phyloP scores from a whole-genome alignment of 257 asterid genomes.

The Solanum clarkiae region DNA sequence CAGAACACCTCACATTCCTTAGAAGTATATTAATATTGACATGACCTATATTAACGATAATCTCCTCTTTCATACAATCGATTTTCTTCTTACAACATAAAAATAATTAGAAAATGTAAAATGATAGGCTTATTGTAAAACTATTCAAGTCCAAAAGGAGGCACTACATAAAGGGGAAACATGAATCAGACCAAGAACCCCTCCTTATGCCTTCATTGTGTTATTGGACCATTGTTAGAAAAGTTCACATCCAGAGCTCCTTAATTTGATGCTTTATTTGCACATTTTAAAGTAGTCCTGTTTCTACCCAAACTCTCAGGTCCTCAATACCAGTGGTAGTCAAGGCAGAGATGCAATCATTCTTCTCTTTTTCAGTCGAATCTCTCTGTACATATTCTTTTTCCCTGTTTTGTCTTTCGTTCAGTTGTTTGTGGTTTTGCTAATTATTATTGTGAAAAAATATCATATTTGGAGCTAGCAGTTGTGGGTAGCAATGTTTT shows the following conservation, averaged over 20 bases:
- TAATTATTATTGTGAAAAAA: no score
- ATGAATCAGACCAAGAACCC: conserved; percentile 81
- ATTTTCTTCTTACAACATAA: neutral
- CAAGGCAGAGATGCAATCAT: no score
- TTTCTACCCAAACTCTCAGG: no score
- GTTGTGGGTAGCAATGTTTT: no score
- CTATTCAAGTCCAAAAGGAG: conserved; percentile 88
- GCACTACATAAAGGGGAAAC: conserved; percentile 81
- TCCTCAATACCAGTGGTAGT: no score
- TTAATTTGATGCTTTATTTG: no score
- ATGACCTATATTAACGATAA: conserved; percentile 36
- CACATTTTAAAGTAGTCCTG: no score
- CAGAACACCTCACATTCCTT: conserved; percentile 71
- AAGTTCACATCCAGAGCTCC: neutral
- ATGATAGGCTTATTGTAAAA: conserved; percentile 52
- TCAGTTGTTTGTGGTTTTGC: no score
- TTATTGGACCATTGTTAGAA: neutral
- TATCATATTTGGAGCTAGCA: no score
- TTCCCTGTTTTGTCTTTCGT: no score
- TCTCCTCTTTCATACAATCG: neutral
- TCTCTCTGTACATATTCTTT: no score
- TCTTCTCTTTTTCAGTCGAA: no score
- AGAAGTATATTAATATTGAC: conserved; percentile 71
- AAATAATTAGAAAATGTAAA: neutral
- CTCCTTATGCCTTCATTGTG: conserved; percentile 63